Evolutionary conservation across 768 basidiomycete species (phyloP).

Genomic region (Postia placenta): DNA sequence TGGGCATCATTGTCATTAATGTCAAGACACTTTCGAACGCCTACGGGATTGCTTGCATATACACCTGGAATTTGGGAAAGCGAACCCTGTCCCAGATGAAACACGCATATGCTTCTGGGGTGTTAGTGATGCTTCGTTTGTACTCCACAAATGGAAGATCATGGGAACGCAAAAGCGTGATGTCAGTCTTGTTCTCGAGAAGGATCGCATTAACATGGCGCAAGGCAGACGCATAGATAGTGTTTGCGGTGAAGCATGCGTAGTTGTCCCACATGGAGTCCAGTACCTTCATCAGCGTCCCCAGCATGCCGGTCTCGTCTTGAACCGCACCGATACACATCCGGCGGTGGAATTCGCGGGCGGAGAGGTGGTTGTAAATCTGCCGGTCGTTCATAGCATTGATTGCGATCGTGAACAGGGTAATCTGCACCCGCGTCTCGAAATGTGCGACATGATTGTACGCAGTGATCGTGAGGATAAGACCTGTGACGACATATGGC

Average conservation of each 20-base stretch:
- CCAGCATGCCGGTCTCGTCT: slow-evolving; percentile 19
- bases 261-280: slow-evolving; percentile 24
- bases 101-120: slow-evolving; percentile 28
- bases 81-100: slow-evolving; percentile 29
- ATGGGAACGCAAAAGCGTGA: slow-evolving; percentile 20
- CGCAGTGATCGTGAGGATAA: background rate
- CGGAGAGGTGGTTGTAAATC: background rate
- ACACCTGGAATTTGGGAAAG: slow-evolving; percentile 24
- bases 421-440: slow-evolving; percentile 28
- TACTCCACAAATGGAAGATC: slow-evolving; percentile 22
- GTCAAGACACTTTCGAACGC: background rate
- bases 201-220: slow-evolving; percentile 28
- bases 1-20: background rate
- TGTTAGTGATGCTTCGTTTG: slow-evolving; percentile 24
- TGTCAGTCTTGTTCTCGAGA: slow-evolving; percentile 26
- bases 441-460: slow-evolving; percentile 12
- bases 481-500: background rate
- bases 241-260: slow-evolving; percentile 23
- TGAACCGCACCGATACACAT: slow-evolving; percentile 1
- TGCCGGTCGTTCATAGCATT: slow-evolving; percentile 33
- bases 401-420: slow-evolving; percentile 33
- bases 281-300: slow-evolving; percentile 29
- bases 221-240: slow-evolving; percentile 30
- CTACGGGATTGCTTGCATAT: slow-evolving; percentile 34
- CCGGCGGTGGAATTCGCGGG: slow-evolving; percentile 4